Base-by-base conservation (phyloP, 2,329 filamentous ascomycete species). In the Fusarium guadeloupense region DNA sequence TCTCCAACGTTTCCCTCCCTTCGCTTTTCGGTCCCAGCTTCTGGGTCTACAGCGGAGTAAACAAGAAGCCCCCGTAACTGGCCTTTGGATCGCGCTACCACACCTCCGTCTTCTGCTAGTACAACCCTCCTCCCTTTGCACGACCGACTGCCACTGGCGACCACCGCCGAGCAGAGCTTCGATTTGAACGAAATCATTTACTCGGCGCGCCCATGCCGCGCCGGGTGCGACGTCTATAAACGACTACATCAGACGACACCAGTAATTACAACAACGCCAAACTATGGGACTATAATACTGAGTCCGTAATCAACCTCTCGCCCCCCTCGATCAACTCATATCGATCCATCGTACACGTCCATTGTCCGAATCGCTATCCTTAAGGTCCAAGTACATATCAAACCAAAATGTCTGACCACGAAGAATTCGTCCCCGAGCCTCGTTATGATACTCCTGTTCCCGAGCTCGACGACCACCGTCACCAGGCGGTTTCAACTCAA, bases 1-100 rank as follows among this genome's bases (percentile, higher is more conserved):
- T 80, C 78, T 84, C 79, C 80, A 85, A 58, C 81, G 86, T 90
- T 78, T 89, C 88, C 78, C 89, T 89, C 81, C 83, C 89, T 74
- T 93, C 92, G 86, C 91, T 96, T 82, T 89, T 94, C 78, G 92
- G 92, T 84, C 94, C 93, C 80, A 88, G 89, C 77, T 88, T 89
- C 84, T 92, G 93, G 93, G 93, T 96, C 88, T 94, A 94, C 79
- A 89, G 89, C 84, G 93, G 94, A 90, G 91, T 93, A 83, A 92
- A 95, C 84, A 95, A 93, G 84, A 94, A 96, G 82, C 94, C 95
- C 77, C 94, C 94, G 85, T 98, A 98, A 97, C 81, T 94, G 69
- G 67, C 40, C 53, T 55, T 56, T 44, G 47, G 45, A 59, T 53
- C 28, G n/a, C 37, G 46, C 47, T 38, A 42, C 16, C 26, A 51